phyloP scores from a whole-genome alignment of 2,329 filamentous ascomycete genomes.

The Diaporthe citrichinensis region DNA sequence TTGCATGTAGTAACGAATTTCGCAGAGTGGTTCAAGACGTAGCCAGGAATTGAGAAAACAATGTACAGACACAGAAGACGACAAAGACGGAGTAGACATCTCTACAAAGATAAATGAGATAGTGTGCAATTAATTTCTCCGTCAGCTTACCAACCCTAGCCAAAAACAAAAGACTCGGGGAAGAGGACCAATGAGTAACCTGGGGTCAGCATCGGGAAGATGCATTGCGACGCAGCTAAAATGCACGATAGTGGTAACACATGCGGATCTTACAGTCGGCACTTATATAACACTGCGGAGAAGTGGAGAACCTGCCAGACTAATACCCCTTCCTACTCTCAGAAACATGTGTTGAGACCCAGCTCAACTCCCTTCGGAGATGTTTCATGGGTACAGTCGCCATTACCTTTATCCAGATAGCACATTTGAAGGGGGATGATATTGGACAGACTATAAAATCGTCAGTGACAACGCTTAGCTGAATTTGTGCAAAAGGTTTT shows the following conservation, averaged over 20 bases:
- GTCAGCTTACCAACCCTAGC: not conserved
- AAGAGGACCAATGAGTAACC: not conserved
- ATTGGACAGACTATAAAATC: not conserved
- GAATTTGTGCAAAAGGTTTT: not conserved
- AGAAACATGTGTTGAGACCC: not conserved
- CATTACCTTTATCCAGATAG: not conserved
- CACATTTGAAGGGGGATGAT: not conserved
- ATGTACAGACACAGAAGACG: too few relatives aligned
- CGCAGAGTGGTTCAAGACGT: not conserved
- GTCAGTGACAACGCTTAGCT: too few relatives aligned
- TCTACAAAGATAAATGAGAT: not conserved
- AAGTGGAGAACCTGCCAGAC: not conserved
- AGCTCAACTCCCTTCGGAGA: too few relatives aligned
- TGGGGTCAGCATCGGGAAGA: not conserved
- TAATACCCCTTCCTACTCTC: not conserved
- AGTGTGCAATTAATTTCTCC: not conserved
- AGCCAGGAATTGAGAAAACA: not conserved
- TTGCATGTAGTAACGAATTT: not conserved
- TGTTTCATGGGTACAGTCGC: not conserved
- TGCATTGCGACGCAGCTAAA: slow-evolving; percentile 15
- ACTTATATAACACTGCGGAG: not conserved
- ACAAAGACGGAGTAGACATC: not conserved
- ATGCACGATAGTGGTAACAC: not conserved
- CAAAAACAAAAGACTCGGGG: not conserved
- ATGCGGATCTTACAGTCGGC: not conserved